Evolutionary conservation across 345 rosid genomes (phyloP).

Genomic region (Syzygium aromaticum): DNA sequence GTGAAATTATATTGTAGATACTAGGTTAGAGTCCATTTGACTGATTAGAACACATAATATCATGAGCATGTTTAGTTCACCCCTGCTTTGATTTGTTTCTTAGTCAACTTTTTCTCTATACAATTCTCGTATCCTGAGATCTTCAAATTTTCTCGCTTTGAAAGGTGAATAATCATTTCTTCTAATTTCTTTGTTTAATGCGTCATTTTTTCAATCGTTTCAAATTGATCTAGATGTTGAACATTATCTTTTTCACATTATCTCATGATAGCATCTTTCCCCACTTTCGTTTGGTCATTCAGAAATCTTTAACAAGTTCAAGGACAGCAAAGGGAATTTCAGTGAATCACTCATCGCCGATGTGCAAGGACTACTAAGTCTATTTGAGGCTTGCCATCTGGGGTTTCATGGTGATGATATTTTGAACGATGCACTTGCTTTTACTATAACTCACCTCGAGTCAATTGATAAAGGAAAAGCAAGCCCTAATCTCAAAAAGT

Average conservation of each 20-base stretch:
- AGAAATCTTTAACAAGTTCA: conserved; percentile 24
- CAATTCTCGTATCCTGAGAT: no score
- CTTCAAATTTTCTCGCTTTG: background rate
- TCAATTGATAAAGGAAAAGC: background rate
- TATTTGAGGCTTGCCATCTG: conserved; percentile 29
- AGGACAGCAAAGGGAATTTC: conserved; percentile 4
- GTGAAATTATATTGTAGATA: no score
- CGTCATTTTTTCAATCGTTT: no score
- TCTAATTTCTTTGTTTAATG: background rate
- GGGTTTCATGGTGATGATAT: conserved; percentile 14
- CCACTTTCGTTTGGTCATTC: background rate
- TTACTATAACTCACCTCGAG: conserved; percentile 11
- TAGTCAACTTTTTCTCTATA: no score
- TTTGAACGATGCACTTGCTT: conserved; percentile 23
- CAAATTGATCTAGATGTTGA: background rate
- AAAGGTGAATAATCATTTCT: background rate
- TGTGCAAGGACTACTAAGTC: conserved; percentile 13
- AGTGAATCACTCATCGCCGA: background rate
- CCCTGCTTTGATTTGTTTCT: background rate
- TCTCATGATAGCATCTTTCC: background rate
- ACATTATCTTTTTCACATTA: background rate
- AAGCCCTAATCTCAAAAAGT: background rate
- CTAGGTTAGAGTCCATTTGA: background rate
- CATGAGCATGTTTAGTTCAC: background rate
- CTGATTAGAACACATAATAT: background rate